Conservation (phyloP, 495 filamentous ascomycete species). For the Chaetomium tenue region DNA sequence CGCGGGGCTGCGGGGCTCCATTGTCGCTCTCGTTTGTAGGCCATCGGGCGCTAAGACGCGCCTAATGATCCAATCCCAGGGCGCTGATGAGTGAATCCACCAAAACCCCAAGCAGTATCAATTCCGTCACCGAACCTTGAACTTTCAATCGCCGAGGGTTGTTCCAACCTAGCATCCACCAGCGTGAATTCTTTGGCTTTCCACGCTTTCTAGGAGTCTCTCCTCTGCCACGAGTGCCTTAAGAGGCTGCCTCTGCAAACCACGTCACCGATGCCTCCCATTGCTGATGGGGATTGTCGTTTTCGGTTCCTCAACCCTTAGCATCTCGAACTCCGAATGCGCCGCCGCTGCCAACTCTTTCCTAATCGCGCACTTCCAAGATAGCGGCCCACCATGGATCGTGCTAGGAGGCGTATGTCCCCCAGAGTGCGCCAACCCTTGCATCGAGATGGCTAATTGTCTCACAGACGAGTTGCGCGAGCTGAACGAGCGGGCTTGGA, state of each 20-base stretch:
- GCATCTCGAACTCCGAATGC: slow-evolving; percentile 45
- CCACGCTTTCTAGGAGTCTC: slow-evolving; percentile 6
- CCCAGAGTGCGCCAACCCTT: neutral
- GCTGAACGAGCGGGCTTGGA: slow-evolving; percentile 83
- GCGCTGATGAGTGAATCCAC: slow-evolving; percentile 22
- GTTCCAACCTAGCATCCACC: slow-evolving; percentile 18
- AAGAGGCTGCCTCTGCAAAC: slow-evolving; percentile 24
- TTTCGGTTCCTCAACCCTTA: slow-evolving; percentile 52
- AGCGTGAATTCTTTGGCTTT: slow-evolving; percentile 6
- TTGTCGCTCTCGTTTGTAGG: neutral
- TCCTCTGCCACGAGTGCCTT: slow-evolving; percentile 18
- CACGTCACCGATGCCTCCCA: slow-evolving; percentile 49
- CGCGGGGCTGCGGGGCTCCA: slow-evolving; percentile 4
- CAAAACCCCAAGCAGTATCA: slow-evolving; percentile 24
- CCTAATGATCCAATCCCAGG: slow-evolving; percentile 21
- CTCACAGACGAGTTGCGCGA: slow-evolving; percentile 77
- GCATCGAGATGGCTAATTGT: slow-evolving; percentile 2
- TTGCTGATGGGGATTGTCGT: slow-evolving; percentile 45
- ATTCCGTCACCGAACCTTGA: slow-evolving; percentile 33
- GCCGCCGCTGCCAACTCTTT: slow-evolving; percentile 25
- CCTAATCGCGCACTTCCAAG: slow-evolving; percentile 24
- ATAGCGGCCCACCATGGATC: slow-evolving; percentile 64
- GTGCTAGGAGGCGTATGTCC: slow-evolving; percentile 73
- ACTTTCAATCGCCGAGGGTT: slow-evolving; percentile 18
- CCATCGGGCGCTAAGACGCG: slow-evolving; percentile 8